These are phyloP conservation scores for Daldinia concentrica DNA, from an alignment of 495 filamentous ascomycete genomes.

Conservation along the genomic window DNA sequence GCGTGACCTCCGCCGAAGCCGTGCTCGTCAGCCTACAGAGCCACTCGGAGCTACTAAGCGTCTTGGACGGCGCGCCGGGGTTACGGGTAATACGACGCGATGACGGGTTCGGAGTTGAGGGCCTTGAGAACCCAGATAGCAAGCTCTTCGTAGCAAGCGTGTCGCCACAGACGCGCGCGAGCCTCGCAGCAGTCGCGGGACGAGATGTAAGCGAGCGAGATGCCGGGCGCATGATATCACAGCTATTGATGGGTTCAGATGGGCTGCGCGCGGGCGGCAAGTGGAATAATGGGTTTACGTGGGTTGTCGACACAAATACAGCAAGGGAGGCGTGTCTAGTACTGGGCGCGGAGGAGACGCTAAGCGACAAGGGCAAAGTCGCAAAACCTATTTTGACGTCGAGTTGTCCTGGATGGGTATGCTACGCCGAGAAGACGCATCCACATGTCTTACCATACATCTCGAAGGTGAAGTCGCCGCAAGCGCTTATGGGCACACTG, in stretches of 20 bases:
- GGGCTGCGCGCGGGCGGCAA: slow-evolving; percentile 75
- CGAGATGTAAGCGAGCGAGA: slow-evolving; percentile 75
- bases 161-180: slow-evolving; percentile 88
- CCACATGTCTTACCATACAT: slow-evolving; percentile 91
- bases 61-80: slow-evolving; percentile 73
- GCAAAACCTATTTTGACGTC: slow-evolving; percentile 83
- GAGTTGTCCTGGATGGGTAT: slow-evolving; percentile 97
- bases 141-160: slow-evolving; percentile 90
- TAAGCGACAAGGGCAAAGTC: slow-evolving; percentile 42
- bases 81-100: slow-evolving; percentile 49
- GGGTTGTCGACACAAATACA: slow-evolving; percentile 86
- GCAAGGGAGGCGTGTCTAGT: slow-evolving; percentile 80
- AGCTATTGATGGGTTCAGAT: slow-evolving; percentile 74
- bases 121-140: slow-evolving; percentile 55
- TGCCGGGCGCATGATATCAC: slow-evolving; percentile 82
- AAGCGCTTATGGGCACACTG: slow-evolving; percentile 88
- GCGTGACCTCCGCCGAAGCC: slow-evolving; percentile 96
- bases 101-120: slow-evolving; percentile 45
- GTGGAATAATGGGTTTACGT: slow-evolving; percentile 79
- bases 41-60: slow-evolving; percentile 86
- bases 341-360: slow-evolving; percentile 81
- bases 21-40: slow-evolving; percentile 92
- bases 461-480: slow-evolving; percentile 90
- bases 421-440: slow-evolving; percentile 97
- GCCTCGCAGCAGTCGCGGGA: slow-evolving; percentile 82